Percentiles rank a stretch among this genome's conserved stretches.
Evolutionary conservation across 495 filamentous ascomycete genomes (phyloP).

Genomic region (Cercophora scortea): DNA sequence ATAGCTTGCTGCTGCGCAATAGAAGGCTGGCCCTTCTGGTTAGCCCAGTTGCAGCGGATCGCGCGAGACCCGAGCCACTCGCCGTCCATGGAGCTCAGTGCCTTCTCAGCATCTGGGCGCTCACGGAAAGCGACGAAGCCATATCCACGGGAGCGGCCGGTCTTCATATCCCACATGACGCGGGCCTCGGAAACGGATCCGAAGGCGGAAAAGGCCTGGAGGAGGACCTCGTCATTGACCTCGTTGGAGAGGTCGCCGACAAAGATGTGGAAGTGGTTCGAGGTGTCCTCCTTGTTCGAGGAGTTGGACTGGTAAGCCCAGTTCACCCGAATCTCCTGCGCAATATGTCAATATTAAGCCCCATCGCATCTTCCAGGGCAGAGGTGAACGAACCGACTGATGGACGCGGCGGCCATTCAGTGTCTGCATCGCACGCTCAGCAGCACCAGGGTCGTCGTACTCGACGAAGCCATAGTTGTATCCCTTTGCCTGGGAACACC

Average conservation of each 20-base stretch:
- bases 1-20: conserved; percentile 96
- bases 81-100: conserved; percentile 93
- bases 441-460: conserved; percentile 94
- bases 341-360: not conserved
- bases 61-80: conserved; percentile 99
- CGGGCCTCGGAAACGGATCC: conserved; percentile 96
- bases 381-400: conserved; percentile 62
- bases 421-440: conserved; percentile 94
- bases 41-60: conserved; percentile 99
- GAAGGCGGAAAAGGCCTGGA: conserved; percentile 95
- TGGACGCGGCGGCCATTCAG: conserved; percentile 93
- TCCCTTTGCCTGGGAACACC: conserved; percentile 63
- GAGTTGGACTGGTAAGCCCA: conserved; percentile 99
- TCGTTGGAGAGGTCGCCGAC: conserved; percentile 98
- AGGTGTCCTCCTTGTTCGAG: conserved; percentile 93
- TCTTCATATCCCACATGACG: conserved; percentile 99
- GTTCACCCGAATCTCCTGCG: conserved; percentile 96
- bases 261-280: conserved; percentile 98
- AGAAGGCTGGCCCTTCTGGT: conserved; percentile 98
- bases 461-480: conserved; percentile 99
- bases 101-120: conserved; percentile 89
- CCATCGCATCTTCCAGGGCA: not conserved
- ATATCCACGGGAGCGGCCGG: conserved; percentile 92
- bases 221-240: conserved; percentile 92
- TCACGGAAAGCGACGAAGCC: conserved; percentile 98